These are phyloP conservation scores for Hyaloscypha bicolor DNA, from an alignment of 495 filamentous ascomycete species.

Conservation along the genomic window DNA sequence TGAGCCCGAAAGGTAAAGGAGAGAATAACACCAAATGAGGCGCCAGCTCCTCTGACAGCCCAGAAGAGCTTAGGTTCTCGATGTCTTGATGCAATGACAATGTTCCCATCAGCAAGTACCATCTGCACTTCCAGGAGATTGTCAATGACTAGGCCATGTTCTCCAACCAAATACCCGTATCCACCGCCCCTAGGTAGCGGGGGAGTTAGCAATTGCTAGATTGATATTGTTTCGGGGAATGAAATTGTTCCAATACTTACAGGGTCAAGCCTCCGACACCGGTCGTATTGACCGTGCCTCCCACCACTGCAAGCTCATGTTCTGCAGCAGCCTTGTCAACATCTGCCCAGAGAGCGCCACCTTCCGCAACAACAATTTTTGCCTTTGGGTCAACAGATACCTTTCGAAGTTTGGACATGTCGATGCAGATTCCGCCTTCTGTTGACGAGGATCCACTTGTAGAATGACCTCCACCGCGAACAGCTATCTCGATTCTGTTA, in stretches of 20 bases:
- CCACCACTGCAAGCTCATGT: slow-evolving; percentile 56
- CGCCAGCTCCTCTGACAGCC: slow-evolving; percentile 61
- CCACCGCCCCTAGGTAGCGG: slow-evolving; percentile 45
- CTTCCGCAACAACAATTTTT: slow-evolving; percentile 52
- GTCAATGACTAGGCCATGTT: slow-evolving; percentile 67
- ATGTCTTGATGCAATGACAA: slow-evolving; percentile 15
- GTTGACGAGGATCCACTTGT: slow-evolving; percentile 38
- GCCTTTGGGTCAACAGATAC: slow-evolving; percentile 47
- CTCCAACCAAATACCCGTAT: slow-evolving; percentile 53
- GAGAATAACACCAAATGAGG: slow-evolving; percentile 66
- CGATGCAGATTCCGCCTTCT: slow-evolving; percentile 56
- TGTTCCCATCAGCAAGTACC: slow-evolving; percentile 45
- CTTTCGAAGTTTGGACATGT: slow-evolving; percentile 52
- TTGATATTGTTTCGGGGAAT: no score
- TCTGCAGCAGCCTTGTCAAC: slow-evolving; percentile 53
- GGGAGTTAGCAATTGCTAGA: no score
- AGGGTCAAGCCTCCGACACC: slow-evolving; percentile 62
- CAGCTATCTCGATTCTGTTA: slow-evolving; percentile 11
- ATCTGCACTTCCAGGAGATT: slow-evolving; percentile 62
- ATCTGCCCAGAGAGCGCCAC: slow-evolving; percentile 55
- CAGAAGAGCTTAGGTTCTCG: slow-evolving; percentile 34
- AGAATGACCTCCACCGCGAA: slow-evolving; percentile 42
- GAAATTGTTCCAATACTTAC: no score
- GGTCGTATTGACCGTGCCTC: slow-evolving; percentile 61
- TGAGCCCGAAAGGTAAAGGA: slow-evolving; percentile 54